These are phyloP conservation scores for Boletus bicolor DNA, from an alignment of 768 basidiomycete genomes.

Conservation along the genomic window DNA sequence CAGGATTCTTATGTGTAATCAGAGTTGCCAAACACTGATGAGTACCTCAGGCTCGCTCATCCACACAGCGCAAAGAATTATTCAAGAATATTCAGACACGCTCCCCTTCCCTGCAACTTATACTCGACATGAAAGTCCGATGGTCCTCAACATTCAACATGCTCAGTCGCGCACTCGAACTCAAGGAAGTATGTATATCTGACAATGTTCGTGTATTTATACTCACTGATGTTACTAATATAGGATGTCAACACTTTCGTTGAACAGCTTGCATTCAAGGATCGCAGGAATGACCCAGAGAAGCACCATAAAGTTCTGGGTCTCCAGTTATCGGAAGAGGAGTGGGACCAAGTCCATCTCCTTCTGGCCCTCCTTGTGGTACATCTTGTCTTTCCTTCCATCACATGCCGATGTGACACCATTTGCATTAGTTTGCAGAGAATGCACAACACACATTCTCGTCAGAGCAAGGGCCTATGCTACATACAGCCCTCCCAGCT, in stretches of 20 bases:
- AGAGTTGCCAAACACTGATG: background rate
- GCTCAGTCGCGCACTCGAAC: too few species aligned
- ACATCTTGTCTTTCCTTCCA: background rate
- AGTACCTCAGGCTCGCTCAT: too few species aligned
- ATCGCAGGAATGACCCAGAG: rapidly evolving
- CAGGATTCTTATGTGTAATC: too few species aligned
- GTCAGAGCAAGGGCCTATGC: background rate
- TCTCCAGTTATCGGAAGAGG: background rate
- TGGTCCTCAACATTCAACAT: too few species aligned
- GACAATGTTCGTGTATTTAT: too few species aligned
- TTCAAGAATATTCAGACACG: too few species aligned
- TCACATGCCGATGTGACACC: too few species aligned
- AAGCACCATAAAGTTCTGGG: background rate
- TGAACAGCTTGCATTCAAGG: background rate
- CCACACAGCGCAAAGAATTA: too few species aligned
- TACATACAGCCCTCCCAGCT: background rate
- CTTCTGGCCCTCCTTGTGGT: background rate
- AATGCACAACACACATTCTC: background rate
- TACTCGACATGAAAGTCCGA: too few species aligned
- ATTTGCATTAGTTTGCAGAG: background rate
- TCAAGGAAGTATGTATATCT: too few species aligned
- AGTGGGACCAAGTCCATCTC: background rate
- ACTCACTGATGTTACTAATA: too few species aligned
- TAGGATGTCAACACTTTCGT: background rate
- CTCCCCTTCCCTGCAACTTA: too few species aligned